Evolutionary conservation across 1,284 basidiomycete genomes (phyloP), one percentile per base, ranked within the genome.

Genomic region (Trametes sp.): DNA sequence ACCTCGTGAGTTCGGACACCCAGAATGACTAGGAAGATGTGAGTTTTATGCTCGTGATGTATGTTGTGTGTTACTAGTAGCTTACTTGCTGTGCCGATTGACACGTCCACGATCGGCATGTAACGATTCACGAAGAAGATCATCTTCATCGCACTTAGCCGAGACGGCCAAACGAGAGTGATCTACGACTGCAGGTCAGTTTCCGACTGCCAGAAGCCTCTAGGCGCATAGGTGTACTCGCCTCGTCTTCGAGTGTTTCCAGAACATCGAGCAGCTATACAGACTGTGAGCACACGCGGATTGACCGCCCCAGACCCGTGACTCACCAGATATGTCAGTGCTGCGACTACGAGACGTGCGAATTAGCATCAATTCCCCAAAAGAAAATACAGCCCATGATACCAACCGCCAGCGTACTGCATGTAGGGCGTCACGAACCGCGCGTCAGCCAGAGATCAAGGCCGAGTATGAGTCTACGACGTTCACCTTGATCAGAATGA

Each of bases 41-140:
- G 24, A 46, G 45, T 16, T 6, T 3, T 5, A 24, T 14, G 24
- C 11, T 14, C 2, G 10, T 8, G 13, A 31, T 19, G 19, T 31
- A n/a, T 28, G 21, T 2, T 21, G 45, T 4, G 14, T 31, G 23
- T 9, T 6, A 19, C 16, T 41, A 6, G 16, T n/a, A 16, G 19
- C 54, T 49, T 9, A 61, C 46, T 19, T 19, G 11, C 14, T 10
- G 36, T 31, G 24, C 45, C 54, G 6, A 48, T 23, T 4, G 54
- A 36, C 2, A 56, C 46, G 41, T 56, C 54, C 19, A 56, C 9
- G 24, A 56, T 19, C 16, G 54, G 54, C 54, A 56, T 48, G 36
- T 56, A 56, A 1, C 54, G 54, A 31, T 56, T 56, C 9, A 56
- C 16, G 54, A 48, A 48, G 46, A 48, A 56, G 23, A 56, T 49